Conservation (phyloP, 139 green algal genomes). For the Diplosphaera chodatii region DNA sequence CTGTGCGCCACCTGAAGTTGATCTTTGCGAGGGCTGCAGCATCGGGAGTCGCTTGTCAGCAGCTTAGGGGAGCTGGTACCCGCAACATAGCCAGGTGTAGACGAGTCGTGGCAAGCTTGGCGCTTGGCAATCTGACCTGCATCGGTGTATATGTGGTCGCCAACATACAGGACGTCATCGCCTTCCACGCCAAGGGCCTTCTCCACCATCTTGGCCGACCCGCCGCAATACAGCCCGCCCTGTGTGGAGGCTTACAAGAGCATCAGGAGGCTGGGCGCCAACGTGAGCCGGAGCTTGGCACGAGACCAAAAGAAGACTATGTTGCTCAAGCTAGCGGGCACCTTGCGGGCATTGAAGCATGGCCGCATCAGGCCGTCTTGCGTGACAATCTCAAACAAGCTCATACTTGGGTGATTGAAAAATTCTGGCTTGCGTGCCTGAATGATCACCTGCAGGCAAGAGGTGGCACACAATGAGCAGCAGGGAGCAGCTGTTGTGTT, state of each 20-base stretch:
- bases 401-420: constrained; percentile 71
- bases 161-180: constrained; percentile 92
- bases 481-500: too few species aligned
- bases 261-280: too few species aligned
- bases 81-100: too few species aligned
- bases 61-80: too few species aligned
- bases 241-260: too few species aligned
- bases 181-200: constrained; percentile 76
- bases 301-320: too few species aligned
- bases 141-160: constrained; percentile 81
- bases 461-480: too few species aligned
- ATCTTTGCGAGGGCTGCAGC: constrained; percentile 79
- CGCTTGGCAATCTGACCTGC: too few species aligned
- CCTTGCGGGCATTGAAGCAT: constrained; percentile 37
- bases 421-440: constrained; percentile 91
- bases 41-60: too few species aligned
- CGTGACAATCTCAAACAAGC: constrained; percentile 87
- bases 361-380: constrained; percentile 89
- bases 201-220: constrained; percentile 79
- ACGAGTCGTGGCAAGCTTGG: too few species aligned
- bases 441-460: constrained; percentile 69
- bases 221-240: constrained; percentile 89
- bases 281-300: too few species aligned
- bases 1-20: constrained; percentile 85
- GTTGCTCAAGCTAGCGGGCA: too few species aligned